phyloP scores from a whole-genome alignment of 2,329 filamentous ascomycete genomes.

The Fusarium pseudocircinatum region DNA sequence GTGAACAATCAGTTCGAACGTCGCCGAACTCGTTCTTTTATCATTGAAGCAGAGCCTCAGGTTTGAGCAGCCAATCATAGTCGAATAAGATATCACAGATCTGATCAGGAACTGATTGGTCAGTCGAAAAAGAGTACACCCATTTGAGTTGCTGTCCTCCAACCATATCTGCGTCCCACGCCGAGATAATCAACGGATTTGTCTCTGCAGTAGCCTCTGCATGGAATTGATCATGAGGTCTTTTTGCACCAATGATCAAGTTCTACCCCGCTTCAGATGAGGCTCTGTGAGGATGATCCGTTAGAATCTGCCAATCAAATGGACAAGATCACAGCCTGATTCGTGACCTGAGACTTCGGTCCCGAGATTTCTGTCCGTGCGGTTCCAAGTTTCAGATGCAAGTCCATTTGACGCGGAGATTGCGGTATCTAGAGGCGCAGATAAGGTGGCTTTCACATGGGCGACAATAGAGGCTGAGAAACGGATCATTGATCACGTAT shows the following conservation, averaged over 20 bases:
- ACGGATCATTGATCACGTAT: too few relatives aligned
- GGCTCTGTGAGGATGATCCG: neutral
- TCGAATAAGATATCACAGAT: neutral
- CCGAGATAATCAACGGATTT: neutral
- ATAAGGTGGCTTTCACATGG: too few relatives aligned
- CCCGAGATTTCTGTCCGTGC: neutral
- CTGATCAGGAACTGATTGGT: rapidly evolving
- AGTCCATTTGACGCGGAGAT: neutral
- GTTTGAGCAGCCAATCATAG: neutral
- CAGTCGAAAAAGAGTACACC: too few relatives aligned
- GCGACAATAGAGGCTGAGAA: too few relatives aligned
- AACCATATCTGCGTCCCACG: neutral
- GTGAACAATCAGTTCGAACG: neutral
- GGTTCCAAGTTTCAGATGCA: rapidly evolving
- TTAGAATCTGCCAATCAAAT: neutral
- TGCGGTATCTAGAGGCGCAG: too few relatives aligned
- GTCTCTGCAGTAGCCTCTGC: neutral
- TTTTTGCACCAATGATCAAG: neutral
- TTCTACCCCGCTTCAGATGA: neutral
- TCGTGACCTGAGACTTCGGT: neutral
- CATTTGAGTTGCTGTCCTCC: too few relatives aligned
- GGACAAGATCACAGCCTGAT: neutral
- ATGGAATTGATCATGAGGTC: neutral
- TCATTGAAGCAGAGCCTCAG: neutral
- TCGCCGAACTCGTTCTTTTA: neutral